These are phyloP conservation scores for Camellia granthamiana DNA, from an alignment of 148 eudicot species.

Conservation along the genomic window DNA sequence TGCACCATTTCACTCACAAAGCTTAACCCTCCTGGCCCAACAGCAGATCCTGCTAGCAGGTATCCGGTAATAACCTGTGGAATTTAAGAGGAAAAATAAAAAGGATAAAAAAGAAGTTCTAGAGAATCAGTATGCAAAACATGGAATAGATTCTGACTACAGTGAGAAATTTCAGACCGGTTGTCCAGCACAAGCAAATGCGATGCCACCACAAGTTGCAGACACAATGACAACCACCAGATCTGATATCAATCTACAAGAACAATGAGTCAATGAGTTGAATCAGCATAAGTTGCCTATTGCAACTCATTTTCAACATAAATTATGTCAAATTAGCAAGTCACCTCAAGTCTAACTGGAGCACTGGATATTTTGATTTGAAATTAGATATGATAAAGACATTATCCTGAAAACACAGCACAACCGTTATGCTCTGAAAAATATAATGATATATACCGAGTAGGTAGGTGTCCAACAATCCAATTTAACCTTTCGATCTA, in stretches of 20 bases:
- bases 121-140: conserved; percentile 1
- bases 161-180: conserved; percentile 52
- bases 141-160: not conserved
- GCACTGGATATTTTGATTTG: conserved; percentile 83
- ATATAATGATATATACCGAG: not conserved
- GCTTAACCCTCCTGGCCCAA: conserved; percentile 89
- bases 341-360: conserved; percentile 86
- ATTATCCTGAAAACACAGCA: conserved; percentile 60
- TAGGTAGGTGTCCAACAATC: not conserved
- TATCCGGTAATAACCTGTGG: conserved; percentile 87
- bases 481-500: conserved; percentile 73
- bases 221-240: conserved; percentile 90
- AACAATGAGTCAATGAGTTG: conserved; percentile 7
- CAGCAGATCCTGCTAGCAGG: conserved; percentile 81
- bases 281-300: not conserved
- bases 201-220: conserved; percentile 96
- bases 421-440: not conserved
- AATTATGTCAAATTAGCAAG: not conserved
- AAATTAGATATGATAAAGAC: conserved; percentile 86
- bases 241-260: conserved; percentile 80
- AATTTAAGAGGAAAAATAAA: not conserved
- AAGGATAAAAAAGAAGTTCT: not conserved
- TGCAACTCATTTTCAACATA: not conserved
- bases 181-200: conserved; percentile 95
- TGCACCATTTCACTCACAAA: conserved; percentile 93